Evolutionary conservation across 2,329 filamentous ascomycete species (phyloP).

Genomic region (Hymenoscyphus albidus): DNA sequence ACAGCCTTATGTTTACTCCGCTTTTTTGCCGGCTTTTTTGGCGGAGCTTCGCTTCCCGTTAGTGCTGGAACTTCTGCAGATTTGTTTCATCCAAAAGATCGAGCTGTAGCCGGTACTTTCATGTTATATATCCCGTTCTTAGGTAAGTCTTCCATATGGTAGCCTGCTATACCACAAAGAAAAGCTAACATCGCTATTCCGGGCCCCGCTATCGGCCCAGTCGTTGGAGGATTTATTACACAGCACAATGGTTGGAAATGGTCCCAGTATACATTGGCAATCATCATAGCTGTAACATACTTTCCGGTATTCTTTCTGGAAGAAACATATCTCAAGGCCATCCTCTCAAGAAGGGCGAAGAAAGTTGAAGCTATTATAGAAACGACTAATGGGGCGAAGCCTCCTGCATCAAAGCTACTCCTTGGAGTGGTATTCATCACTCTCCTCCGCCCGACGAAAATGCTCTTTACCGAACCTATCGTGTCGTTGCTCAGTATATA

Average conservation of each 20-base stretch:
- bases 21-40: constrained; percentile 52
- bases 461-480: constrained; percentile 61
- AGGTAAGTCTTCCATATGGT: constrained; percentile 5
- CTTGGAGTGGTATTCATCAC: constrained; percentile 17
- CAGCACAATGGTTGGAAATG: constrained; percentile 21
- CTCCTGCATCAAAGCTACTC: constrained; percentile 11
- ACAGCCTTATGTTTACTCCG: constrained; percentile 49
- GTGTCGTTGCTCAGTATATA: constrained; percentile 53
- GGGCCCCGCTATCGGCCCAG: constrained; percentile 17
- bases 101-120: constrained; percentile 14
- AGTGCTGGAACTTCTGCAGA: constrained; percentile 19
- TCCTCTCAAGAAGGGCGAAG: neutral
- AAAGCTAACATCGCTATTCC: neutral
- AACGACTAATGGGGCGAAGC: constrained; percentile 2
- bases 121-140: constrained; percentile 20
- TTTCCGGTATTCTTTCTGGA: constrained; percentile 13
- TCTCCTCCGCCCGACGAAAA: constrained; percentile 43
- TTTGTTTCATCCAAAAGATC: constrained; percentile 14
- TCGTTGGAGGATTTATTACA: constrained; percentile 22
- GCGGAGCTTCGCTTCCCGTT: constrained; percentile 14
- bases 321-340: constrained; percentile 5
- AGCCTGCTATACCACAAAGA: neutral
- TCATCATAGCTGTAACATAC: constrained; percentile 14
- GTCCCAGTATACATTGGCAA: constrained; percentile 19
- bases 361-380: neutral